Evolutionary conservation across 2,329 filamentous ascomycete species (phyloP).

Genomic region (Drechslerella dactyloides): DNA sequence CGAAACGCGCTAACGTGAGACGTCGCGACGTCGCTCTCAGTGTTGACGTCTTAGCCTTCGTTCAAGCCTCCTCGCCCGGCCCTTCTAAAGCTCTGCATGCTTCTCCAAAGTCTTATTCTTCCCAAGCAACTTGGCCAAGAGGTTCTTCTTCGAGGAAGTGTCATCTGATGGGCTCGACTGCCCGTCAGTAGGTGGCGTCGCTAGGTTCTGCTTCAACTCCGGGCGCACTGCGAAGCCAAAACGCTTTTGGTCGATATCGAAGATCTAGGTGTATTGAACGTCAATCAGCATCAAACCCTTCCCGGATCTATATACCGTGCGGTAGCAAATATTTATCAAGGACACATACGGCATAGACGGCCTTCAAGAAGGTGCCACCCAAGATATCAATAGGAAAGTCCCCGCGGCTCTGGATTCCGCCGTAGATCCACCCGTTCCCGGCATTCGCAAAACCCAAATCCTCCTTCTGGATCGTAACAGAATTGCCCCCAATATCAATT

Average conservation of each 20-base stretch:
- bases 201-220: slow-evolving; percentile 55
- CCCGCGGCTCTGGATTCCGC: slow-evolving; percentile 70
- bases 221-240: slow-evolving; percentile 68
- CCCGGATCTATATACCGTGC: no score
- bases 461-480: slow-evolving; percentile 69
- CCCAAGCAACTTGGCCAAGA: slow-evolving; percentile 22
- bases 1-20: no score
- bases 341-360: slow-evolving; percentile 66
- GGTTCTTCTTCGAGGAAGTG: slow-evolving; percentile 6
- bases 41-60: slow-evolving; percentile 28
- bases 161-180: slow-evolving; percentile 15
- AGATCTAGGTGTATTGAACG: slow-evolving; percentile 66
- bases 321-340: no score
- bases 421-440: slow-evolving; percentile 66
- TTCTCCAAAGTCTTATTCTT: slow-evolving; percentile 45
- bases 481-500: slow-evolving; percentile 68
- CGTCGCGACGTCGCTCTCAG: slow-evolving; percentile 9
- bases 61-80: slow-evolving; percentile 28
- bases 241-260: slow-evolving; percentile 67
- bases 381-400: slow-evolving; percentile 68
- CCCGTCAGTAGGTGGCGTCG: slow-evolving; percentile 19
- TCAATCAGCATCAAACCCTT: no score
- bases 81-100: slow-evolving; percentile 39
- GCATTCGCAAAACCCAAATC: slow-evolving; percentile 67
- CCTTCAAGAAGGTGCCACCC: slow-evolving; percentile 70